These are phyloP conservation scores for Fusarium lyarnte DNA, from an alignment of 2,329 filamentous ascomycete genomes.

Conservation along the genomic window DNA sequence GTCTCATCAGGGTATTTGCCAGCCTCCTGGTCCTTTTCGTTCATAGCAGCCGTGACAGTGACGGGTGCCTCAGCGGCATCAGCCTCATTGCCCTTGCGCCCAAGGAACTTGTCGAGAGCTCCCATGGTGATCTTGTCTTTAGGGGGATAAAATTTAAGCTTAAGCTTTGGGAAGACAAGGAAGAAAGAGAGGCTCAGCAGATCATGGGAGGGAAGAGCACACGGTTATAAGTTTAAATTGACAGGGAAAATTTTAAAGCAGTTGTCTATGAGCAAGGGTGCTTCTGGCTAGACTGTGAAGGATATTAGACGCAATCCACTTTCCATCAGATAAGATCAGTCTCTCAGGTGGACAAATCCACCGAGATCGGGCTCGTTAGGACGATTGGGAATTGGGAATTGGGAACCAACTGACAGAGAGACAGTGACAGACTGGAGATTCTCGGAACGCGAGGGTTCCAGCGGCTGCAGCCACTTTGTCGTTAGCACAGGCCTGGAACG, in stretches of 20 bases:
- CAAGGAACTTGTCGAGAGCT: conserved; percentile 30
- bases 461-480: conserved; percentile 29
- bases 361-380: conserved; percentile 31
- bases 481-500: conserved; percentile 31
- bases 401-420: neutral
- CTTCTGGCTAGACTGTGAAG: conserved; percentile 8
- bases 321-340: conserved; percentile 40
- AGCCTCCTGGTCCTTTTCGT: conserved; percentile 33
- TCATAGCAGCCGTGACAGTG: conserved; percentile 7
- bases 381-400: neutral
- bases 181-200: neutral
- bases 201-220: neutral
- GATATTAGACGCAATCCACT: conserved; percentile 18
- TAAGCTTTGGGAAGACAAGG: conserved; percentile 20
- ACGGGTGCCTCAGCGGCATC: conserved; percentile 19
- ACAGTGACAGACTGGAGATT: neutral
- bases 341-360: conserved; percentile 15
- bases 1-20: conserved; percentile 10
- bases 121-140: conserved; percentile 30
- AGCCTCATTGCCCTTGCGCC: conserved; percentile 23
- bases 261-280: conserved; percentile 1
- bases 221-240: conserved; percentile 9
- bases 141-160: conserved; percentile 1
- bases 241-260: conserved; percentile 9
- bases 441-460: conserved; percentile 18